Percentiles rank a stretch among this genome's conserved stretches.
phyloP scores from a whole-genome alignment of 257 asterid genomes.

The Asclepias syriaca region DNA sequence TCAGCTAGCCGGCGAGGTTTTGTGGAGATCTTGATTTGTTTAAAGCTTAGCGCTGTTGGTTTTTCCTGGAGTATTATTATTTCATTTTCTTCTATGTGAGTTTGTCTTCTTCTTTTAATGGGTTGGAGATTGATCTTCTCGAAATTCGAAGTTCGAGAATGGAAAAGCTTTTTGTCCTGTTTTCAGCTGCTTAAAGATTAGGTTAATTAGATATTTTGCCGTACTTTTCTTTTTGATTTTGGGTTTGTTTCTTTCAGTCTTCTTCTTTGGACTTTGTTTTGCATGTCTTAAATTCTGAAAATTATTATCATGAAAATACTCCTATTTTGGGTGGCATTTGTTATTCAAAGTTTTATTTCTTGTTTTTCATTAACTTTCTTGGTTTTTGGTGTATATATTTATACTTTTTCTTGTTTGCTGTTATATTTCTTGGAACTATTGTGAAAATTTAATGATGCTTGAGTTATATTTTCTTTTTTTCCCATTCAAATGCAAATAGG shows the following conservation, averaged over 20 bases:
- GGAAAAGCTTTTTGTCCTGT: not conserved
- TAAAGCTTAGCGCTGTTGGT: not conserved
- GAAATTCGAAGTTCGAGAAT: not conserved
- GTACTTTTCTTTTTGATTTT: not conserved
- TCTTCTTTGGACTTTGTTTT: not conserved
- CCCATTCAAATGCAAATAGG: constrained; percentile 5
- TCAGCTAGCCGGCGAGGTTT: not conserved
- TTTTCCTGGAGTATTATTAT: not conserved
- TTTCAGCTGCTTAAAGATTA: not conserved
- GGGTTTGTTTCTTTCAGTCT: not conserved
- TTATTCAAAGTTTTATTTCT: not conserved
- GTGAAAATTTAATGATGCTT: not conserved
- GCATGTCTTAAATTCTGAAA: not conserved
- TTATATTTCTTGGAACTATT: not conserved
- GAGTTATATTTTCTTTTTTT: too few species aligned
- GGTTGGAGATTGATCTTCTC: not conserved
- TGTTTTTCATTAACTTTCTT: not conserved
- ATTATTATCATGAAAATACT: not conserved
- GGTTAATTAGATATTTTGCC: not conserved
- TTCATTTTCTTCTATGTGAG: constrained; percentile 7
- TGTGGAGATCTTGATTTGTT: not conserved
- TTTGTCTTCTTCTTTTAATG: not conserved
- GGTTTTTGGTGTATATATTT: not conserved
- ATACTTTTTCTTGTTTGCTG: not conserved
- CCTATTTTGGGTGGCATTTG: not conserved